These are phyloP conservation scores for Saprolegnia diclina DNA, from an alignment of 352 stramenopile genomes.

Conservation along the genomic window DNA sequence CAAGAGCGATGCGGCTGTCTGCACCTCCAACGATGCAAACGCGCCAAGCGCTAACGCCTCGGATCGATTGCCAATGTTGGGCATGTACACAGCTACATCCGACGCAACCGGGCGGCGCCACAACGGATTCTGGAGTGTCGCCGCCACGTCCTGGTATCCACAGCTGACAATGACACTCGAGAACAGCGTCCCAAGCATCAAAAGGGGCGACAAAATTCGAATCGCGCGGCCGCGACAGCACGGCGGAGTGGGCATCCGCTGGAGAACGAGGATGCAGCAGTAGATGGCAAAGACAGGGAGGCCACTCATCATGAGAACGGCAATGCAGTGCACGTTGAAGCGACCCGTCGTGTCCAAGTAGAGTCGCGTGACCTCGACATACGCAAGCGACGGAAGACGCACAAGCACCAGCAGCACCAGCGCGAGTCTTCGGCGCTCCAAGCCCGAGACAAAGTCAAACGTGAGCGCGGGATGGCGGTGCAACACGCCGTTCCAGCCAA, in stretches of 20 bases:
- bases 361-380: slow-evolving; percentile 1
- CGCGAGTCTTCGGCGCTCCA: not conserved
- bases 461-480: not conserved
- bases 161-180: not conserved
- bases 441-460: slow-evolving; percentile 10
- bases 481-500: not conserved
- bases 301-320: not conserved
- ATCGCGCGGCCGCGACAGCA: not conserved
- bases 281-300: not conserved
- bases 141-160: not conserved
- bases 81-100: not conserved
- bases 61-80: not conserved
- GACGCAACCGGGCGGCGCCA: not conserved
- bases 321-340: not conserved
- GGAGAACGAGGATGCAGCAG: not conserved
- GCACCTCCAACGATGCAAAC: not conserved
- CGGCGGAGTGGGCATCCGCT: not conserved
- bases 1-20: not conserved
- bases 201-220: not conserved
- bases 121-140: not conserved
- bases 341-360: not conserved
- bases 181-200: not conserved
- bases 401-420: not conserved
- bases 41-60: not conserved
- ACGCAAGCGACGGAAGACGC: not conserved